Conservation (phyloP, 2,329 filamentous ascomycete species). For the Hypomyces perniciosus region DNA sequence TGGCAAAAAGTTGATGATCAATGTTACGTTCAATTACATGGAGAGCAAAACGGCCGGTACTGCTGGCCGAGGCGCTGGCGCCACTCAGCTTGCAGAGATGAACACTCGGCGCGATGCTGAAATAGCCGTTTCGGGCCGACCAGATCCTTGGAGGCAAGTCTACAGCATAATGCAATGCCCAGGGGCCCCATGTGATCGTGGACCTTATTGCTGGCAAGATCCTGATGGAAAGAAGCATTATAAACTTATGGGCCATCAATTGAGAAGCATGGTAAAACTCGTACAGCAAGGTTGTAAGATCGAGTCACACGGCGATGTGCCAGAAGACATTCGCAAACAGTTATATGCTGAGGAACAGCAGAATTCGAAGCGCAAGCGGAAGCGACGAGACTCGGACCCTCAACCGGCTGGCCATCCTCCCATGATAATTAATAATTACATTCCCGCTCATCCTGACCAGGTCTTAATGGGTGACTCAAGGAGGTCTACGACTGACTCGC, state of each 20-base stretch:
- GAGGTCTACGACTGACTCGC: too few relatives aligned
- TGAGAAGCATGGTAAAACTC: not conserved
- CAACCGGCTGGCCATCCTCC: too few relatives aligned
- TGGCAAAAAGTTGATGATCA: too few relatives aligned
- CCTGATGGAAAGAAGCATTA: not conserved
- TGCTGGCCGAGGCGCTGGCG: not conserved
- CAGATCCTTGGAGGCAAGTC: not conserved
- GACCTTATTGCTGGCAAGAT: constrained; percentile 1
- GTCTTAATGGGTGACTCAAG: too few relatives aligned
- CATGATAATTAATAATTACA: too few relatives aligned
- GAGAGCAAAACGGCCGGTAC: not conserved
- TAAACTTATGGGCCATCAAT: not conserved
- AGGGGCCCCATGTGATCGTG: not conserved
- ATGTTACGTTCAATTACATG: too few relatives aligned
- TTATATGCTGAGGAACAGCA: constrained; percentile 3
- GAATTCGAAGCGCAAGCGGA: not conserved
- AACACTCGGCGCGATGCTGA: not conserved
- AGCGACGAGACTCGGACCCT: not conserved
- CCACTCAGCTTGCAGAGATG: not conserved
- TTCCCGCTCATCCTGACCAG: too few relatives aligned
- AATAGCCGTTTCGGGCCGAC: not conserved
- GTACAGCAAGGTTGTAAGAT: not conserved
- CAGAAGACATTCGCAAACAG: not conserved
- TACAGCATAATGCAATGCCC: not conserved
- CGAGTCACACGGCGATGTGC: not conserved